A percentile compares a stretch with the other conserved stretches of the same genome.
Evolutionary conservation across 352 stramenopile species (phyloP).

Genomic region (Phytophthora hybrid): DNA sequence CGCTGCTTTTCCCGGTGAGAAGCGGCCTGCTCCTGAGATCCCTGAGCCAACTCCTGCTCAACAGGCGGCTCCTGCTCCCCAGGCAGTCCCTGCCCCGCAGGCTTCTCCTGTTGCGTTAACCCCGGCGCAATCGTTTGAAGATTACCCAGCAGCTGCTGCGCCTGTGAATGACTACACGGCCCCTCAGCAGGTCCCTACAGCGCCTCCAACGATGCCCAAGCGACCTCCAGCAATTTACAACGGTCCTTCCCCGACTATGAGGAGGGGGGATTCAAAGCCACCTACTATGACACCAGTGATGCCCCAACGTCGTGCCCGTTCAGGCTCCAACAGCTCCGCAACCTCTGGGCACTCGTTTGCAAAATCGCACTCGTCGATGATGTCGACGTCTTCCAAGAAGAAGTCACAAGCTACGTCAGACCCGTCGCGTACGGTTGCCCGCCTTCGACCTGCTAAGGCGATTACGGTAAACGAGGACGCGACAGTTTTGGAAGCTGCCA

Average conservation of each 20-base stretch:
- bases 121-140: slow-evolving; percentile 27
- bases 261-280: slow-evolving; percentile 26
- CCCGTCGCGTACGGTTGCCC: slow-evolving; percentile 75
- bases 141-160: slow-evolving; percentile 19
- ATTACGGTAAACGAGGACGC: slow-evolving; percentile 84
- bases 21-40: slow-evolving; percentile 15
- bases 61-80: slow-evolving; percentile 1
- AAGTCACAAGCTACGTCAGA: slow-evolving; percentile 60
- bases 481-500: slow-evolving; percentile 89
- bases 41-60: slow-evolving; percentile 3
- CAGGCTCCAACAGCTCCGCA: slow-evolving; percentile 76
- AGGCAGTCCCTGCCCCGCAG: slow-evolving; percentile 11
- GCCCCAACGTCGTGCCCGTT: slow-evolving; percentile 58
- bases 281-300: slow-evolving; percentile 38
- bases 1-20: slow-evolving; percentile 54
- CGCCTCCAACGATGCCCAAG: slow-evolving; percentile 25
- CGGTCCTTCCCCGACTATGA: slow-evolving; percentile 36
- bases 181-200: slow-evolving; percentile 27
- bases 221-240: slow-evolving; percentile 50
- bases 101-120: slow-evolving; percentile 23
- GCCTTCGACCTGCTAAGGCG: slow-evolving; percentile 87
- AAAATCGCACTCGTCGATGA: slow-evolving; percentile 78
- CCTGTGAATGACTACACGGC: slow-evolving; percentile 25
- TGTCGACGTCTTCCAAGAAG: slow-evolving; percentile 82
- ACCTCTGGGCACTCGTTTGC: slow-evolving; percentile 84